Evolutionary conservation across 768 basidiomycete species (phyloP).

Genomic region (Macrolepiota dolichaula): DNA sequence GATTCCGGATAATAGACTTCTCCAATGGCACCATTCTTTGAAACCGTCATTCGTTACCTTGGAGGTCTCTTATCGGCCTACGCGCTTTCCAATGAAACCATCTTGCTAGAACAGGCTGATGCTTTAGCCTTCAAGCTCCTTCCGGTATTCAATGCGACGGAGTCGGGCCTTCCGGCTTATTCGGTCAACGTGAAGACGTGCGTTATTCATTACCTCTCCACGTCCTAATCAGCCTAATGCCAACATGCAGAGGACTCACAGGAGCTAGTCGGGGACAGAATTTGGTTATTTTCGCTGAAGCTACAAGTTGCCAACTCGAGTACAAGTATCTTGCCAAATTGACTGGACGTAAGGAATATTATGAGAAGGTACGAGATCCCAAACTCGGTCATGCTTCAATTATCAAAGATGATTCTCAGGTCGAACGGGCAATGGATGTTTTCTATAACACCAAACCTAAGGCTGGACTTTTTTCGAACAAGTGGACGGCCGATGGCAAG

Average conservation of each 20-base stretch:
- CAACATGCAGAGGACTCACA: neutral
- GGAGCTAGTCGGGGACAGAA: neutral
- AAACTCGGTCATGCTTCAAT: conserved; percentile 1
- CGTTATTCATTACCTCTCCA: conserved; percentile 12
- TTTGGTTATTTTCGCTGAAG: conserved; percentile 33
- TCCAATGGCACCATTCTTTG: conserved; percentile 52
- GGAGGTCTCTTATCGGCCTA: conserved; percentile 78
- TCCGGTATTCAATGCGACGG: conserved; percentile 57
- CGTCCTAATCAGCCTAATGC: neutral
- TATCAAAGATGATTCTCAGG: conserved; percentile 7
- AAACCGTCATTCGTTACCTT: conserved; percentile 75
- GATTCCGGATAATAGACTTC: conserved; percentile 17
- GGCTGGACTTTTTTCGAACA: conserved; percentile 14
- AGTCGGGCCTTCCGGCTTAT: conserved; percentile 60
- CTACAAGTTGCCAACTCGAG: conserved; percentile 63
- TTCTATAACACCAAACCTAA: conserved; percentile 13
- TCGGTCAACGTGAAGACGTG: conserved; percentile 55
- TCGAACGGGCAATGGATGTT: conserved; percentile 18
- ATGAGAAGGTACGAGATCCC: conserved; percentile 23
- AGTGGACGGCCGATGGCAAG: conserved; percentile 18
- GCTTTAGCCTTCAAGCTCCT: conserved; percentile 63
- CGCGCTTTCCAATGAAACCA: conserved; percentile 61
- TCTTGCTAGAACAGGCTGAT: conserved; percentile 60
- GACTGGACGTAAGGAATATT: conserved; percentile 57
- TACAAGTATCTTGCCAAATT: conserved; percentile 71